Conservation (phyloP, 441 rosid species). For the Eutrema salsugineum region DNA sequence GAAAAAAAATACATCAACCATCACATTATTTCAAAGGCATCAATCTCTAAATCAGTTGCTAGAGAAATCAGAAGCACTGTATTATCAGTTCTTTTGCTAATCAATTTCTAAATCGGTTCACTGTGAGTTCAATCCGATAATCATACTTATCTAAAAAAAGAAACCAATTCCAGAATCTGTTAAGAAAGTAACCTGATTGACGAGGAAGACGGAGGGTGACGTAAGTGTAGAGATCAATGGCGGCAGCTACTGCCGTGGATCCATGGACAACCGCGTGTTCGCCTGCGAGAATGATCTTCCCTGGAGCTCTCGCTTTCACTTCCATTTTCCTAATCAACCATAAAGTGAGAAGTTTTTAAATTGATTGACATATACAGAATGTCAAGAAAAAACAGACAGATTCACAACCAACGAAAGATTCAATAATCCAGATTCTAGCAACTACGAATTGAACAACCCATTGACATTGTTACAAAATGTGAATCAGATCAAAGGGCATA, state of each 20-base stretch:
- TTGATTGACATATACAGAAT: neutral
- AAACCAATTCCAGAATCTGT: too few relatives aligned
- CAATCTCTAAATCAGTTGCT: too few relatives aligned
- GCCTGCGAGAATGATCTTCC: conserved; percentile 89
- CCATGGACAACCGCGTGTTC: conserved; percentile 99
- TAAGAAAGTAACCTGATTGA: conserved; percentile 41
- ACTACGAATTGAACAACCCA: neutral
- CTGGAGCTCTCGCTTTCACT: conserved; percentile 90
- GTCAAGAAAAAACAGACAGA: neutral
- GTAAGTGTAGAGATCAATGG: conserved; percentile 77
- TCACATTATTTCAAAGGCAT: neutral
- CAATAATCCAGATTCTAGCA: conserved; percentile 1
- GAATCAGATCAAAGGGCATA: conserved; percentile 7
- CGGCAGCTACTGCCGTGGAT: conserved; percentile 84
- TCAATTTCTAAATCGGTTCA: neutral
- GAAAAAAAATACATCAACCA: neutral
- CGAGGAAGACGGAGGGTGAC: conserved; percentile 52
- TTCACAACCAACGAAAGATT: neutral
- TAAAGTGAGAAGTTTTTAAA: neutral
- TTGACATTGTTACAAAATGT: neutral
- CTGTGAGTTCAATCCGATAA: neutral
- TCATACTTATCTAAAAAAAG: neutral
- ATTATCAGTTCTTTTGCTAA: neutral
- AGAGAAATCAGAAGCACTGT: neutral
- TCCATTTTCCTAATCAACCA: conserved; percentile 47